phyloP scores from a whole-genome alignment of 2,329 filamentous ascomycete species.

The Chaetomiaceae sp. region DNA sequence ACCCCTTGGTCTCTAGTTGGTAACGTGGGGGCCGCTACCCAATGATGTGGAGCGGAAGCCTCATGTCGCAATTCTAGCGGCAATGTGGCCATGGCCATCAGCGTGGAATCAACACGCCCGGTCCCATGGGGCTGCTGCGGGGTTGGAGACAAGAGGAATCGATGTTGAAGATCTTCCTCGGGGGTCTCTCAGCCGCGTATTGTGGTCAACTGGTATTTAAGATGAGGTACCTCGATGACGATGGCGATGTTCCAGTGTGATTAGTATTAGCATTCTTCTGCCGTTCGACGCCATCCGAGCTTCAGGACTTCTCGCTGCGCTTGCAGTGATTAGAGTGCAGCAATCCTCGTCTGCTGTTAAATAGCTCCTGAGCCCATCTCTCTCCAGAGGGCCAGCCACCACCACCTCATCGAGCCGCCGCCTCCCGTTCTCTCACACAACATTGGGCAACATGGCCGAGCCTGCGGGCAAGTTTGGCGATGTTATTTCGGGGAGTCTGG shows the following conservation, averaged over 20 bases:
- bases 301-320: too few relatives aligned
- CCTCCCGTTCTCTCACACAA: neutral
- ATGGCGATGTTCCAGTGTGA: too few relatives aligned
- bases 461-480: neutral
- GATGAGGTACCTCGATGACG: neutral
- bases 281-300: too few relatives aligned
- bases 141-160: neutral
- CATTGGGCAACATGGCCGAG: neutral
- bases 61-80: conserved; percentile 13
- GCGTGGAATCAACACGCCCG: too few relatives aligned
- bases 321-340: too few relatives aligned
- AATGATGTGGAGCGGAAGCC: conserved; percentile 4
- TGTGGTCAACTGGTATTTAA: neutral
- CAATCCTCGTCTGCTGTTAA: too few relatives aligned
- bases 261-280: too few relatives aligned
- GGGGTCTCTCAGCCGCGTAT: neutral
- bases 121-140: neutral
- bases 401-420: neutral
- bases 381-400: too few relatives aligned
- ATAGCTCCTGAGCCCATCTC: too few relatives aligned
- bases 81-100: conserved; percentile 5
- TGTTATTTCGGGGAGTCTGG: neutral
- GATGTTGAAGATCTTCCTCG: neutral
- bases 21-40: conserved; percentile 2
- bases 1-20: neutral